Conservation (phyloP, 1,284 basidiomycete species). For the Coriolopsis trogii region DNA sequence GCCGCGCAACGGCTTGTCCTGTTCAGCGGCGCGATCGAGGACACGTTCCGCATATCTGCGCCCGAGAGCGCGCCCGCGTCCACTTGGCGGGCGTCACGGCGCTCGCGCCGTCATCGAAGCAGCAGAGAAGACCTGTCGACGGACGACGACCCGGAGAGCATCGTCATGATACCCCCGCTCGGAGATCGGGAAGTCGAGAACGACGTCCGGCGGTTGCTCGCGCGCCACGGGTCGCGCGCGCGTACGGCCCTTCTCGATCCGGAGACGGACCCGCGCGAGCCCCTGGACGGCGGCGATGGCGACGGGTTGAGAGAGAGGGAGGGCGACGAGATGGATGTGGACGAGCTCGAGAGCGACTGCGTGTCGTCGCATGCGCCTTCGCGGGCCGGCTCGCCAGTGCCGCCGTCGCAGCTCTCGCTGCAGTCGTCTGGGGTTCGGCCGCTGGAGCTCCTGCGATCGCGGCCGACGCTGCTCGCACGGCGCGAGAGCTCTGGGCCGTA, state of each 20-base stretch:
- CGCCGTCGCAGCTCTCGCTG: constrained; percentile 33
- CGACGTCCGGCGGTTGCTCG: constrained; percentile 59
- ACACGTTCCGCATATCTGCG: constrained; percentile 54
- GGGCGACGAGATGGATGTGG: constrained; percentile 44
- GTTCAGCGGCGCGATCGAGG: constrained; percentile 47
- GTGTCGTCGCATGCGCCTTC: constrained; percentile 48
- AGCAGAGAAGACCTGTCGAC: constrained; percentile 23
- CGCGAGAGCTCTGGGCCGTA: constrained; percentile 31
- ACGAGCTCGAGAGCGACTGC: constrained; percentile 48
- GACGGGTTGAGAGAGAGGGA: constrained; percentile 22
- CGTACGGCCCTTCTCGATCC: constrained; percentile 20
- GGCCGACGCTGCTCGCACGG: constrained; percentile 24
- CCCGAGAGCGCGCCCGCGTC: constrained; percentile 25
- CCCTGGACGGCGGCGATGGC: constrained; percentile 10
- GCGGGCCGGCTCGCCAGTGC: constrained; percentile 46
- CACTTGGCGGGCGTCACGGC: constrained; percentile 21
- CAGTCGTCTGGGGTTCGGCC: constrained; percentile 20
- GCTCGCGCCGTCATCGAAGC: constrained; percentile 17
- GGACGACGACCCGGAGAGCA: constrained; percentile 40
- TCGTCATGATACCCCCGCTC: constrained; percentile 57
- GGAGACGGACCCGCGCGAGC: constrained; percentile 37
- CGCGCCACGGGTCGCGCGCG: constrained; percentile 42
- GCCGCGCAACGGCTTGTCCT: constrained; percentile 45
- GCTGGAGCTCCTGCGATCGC: constrained; percentile 24
- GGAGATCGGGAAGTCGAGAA: constrained; percentile 63